phyloP scores from a whole-genome alignment of 176 grass and related monocot species.

The Avena atlantica region DNA sequence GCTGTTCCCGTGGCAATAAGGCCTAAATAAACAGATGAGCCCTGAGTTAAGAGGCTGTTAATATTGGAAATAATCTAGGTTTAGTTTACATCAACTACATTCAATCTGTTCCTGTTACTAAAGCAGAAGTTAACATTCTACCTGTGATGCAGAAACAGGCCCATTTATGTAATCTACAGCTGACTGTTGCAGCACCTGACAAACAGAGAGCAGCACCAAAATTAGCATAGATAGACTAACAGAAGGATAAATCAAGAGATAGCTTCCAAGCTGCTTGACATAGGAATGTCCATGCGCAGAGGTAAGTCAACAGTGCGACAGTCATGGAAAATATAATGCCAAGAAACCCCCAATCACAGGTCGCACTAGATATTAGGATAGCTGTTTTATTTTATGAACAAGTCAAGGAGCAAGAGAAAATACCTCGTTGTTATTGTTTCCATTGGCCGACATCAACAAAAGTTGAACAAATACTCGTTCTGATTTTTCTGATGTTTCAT shows the following conservation, averaged over 20 bases:
- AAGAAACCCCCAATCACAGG: neutral
- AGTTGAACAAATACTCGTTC: conserved; percentile 83
- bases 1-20: conserved; percentile 77
- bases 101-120: conserved; percentile 37
- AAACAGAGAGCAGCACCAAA: conserved; percentile 23
- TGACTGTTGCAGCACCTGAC: conserved; percentile 82
- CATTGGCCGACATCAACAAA: conserved; percentile 62
- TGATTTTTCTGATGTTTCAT: conserved; percentile 75
- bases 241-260: conserved; percentile 29
- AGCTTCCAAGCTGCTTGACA: conserved; percentile 10
- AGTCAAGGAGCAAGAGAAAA: conserved; percentile 36
- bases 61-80: conserved; percentile 14
- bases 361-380: neutral
- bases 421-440: conserved; percentile 78
- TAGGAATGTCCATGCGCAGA: neutral
- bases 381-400: neutral
- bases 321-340: conserved; percentile 3
- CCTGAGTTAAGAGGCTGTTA: conserved; percentile 35
- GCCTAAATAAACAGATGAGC: conserved; percentile 56
- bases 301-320: neutral
- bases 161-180: conserved; percentile 83
- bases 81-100: conserved; percentile 34
- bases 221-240: conserved; percentile 32
- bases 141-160: conserved; percentile 68
- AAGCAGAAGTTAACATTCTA: conserved; percentile 43